phyloP scores from a whole-genome alignment of 192 early-diverging fungal genomes.

The Coemansia sp. region DNA sequence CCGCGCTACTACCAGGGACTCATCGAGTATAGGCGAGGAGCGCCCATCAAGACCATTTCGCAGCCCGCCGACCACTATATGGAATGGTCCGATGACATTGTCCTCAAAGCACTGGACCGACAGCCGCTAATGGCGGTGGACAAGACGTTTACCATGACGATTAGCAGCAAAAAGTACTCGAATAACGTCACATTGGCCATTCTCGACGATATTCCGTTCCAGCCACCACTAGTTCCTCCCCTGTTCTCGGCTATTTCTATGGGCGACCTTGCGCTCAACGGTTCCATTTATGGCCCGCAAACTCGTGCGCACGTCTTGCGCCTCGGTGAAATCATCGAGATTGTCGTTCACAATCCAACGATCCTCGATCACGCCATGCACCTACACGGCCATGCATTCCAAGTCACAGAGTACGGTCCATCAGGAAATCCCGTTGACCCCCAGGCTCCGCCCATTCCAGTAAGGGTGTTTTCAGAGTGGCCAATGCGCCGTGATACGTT shows the following conservation, averaged over 20 bases:
- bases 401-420: constrained; percentile 64
- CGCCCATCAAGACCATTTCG: constrained; percentile 1
- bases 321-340: constrained; percentile 56
- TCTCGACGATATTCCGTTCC: not conserved
- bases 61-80: not conserved
- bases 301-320: constrained; percentile 38
- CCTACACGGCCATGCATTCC: constrained; percentile 80
- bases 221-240: not conserved
- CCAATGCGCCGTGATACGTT: constrained; percentile 65
- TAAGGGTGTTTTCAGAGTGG: constrained; percentile 68
- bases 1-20: constrained; percentile 26
- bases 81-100: constrained; percentile 21
- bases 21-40: constrained; percentile 8
- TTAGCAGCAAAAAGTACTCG: not conserved
- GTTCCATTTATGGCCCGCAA: constrained; percentile 59
- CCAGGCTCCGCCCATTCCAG: constrained; percentile 62
- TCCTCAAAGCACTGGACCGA: constrained; percentile 5
- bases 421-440: constrained; percentile 14
- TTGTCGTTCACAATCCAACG: constrained; percentile 65
- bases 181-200: not conserved
- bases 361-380: constrained; percentile 81
- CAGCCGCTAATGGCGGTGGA: constrained; percentile 18
- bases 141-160: not conserved
- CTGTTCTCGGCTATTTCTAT: not conserved
- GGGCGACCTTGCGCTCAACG: not conserved